Percentiles rank a stretch among this genome's conserved stretches.
Evolutionary conservation across 768 basidiomycete genomes (phyloP).

Genomic region (Mycena galopus): DNA sequence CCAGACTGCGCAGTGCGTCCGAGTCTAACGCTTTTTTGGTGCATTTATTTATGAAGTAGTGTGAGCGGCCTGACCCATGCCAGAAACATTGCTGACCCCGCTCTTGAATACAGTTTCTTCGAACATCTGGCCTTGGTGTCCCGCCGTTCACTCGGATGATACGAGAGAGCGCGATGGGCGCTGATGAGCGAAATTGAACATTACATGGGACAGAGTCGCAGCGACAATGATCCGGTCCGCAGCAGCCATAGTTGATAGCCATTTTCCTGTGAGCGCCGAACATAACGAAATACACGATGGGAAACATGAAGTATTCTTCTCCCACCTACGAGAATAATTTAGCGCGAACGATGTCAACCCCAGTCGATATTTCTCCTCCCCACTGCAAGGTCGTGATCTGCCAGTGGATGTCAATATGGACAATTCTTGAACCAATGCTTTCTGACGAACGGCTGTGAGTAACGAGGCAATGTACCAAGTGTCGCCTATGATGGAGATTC

Average conservation of each 20-base stretch:
- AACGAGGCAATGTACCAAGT: slow-evolving; percentile 28
- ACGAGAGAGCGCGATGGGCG: not conserved
- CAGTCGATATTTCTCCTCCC: slow-evolving; percentile 13
- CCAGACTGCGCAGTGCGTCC: too few relatives aligned
- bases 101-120: too few relatives aligned
- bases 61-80: too few relatives aligned
- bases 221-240: slow-evolving; percentile 38
- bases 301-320: not conserved
- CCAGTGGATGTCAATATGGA: not conserved
- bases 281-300: not conserved
- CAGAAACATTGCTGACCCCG: too few relatives aligned
- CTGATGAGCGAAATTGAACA: not conserved
- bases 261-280: not conserved
- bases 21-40: too few relatives aligned
- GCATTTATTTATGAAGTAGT: too few relatives aligned
- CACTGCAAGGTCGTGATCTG: slow-evolving; percentile 8
- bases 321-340: not conserved
- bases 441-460: slow-evolving; percentile 21
- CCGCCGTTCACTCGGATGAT: slow-evolving; percentile 16
- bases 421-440: not conserved
- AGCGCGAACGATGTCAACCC: slow-evolving; percentile 5
- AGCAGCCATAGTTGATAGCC: slow-evolving; percentile 35
- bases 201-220: slow-evolving; percentile 35
- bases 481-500: slow-evolving; percentile 36
- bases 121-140: too few relatives aligned